Evolutionary conservation across 2,329 filamentous ascomycete species (phyloP).

Genomic region (Remersonia thermophila): DNA sequence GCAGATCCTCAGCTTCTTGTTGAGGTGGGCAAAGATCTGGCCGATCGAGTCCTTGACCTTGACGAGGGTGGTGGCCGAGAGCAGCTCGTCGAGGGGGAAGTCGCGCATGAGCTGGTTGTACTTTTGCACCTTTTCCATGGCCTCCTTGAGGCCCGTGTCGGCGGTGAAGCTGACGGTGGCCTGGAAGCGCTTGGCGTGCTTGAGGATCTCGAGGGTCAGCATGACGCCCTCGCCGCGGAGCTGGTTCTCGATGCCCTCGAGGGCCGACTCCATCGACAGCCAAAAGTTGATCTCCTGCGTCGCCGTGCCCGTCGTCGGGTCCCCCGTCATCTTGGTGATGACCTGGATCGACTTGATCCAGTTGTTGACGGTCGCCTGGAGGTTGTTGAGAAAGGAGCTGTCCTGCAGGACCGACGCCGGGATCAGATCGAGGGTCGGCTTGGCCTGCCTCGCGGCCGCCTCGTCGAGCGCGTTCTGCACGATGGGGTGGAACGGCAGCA

Average conservation of each 20-base stretch:
- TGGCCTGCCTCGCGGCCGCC: constrained; percentile 52
- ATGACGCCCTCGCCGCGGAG: constrained; percentile 78
- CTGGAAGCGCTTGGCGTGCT: constrained; percentile 95
- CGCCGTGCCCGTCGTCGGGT: constrained; percentile 63
- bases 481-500: constrained; percentile 74
- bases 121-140: constrained; percentile 90
- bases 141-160: constrained; percentile 91
- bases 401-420: constrained; percentile 67
- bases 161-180: constrained; percentile 93
- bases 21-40: constrained; percentile 86
- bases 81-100: constrained; percentile 86
- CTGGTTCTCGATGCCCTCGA: constrained; percentile 85
- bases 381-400: constrained; percentile 81
- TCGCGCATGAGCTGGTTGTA: constrained; percentile 99
- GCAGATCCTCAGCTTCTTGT: constrained; percentile 94
- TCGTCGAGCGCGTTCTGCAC: constrained; percentile 78
- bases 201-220: constrained; percentile 86
- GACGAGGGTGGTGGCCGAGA: constrained; percentile 77
- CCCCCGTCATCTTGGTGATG: constrained; percentile 87
- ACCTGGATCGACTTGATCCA: constrained; percentile 99
- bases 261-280: constrained; percentile 88
- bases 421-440: constrained; percentile 68
- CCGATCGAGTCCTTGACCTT: constrained; percentile 83
- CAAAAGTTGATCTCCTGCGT: constrained; percentile 99
- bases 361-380: constrained; percentile 86